phyloP scores from a whole-genome alignment of 306 rosid species.

The Adenanthera pavonina region DNA sequence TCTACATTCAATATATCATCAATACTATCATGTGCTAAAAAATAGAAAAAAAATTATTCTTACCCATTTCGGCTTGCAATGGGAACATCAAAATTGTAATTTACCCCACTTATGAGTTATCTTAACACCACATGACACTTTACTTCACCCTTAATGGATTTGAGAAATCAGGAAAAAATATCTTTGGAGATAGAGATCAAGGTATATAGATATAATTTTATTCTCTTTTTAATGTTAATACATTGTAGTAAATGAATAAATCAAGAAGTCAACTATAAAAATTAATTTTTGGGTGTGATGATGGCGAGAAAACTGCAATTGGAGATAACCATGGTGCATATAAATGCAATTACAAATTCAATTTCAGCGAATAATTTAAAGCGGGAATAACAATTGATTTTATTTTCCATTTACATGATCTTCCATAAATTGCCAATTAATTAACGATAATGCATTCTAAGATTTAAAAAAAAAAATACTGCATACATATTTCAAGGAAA shows the following conservation, averaged over 20 bases:
- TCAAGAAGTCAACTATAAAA: not conserved
- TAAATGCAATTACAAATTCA: not conserved
- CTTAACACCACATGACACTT: not conserved
- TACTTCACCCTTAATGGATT: not conserved
- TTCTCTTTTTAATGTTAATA: no score
- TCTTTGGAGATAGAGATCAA: not conserved
- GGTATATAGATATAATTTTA: no score
- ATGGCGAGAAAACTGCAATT: not conserved
- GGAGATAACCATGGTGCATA: not conserved
- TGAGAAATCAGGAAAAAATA: not conserved
- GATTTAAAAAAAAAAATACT: not conserved
- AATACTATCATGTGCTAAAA: not conserved
- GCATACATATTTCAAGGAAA: not conserved
- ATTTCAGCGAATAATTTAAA: not conserved
- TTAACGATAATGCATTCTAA: not conserved
- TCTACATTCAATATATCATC: not conserved
- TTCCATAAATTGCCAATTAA: not conserved
- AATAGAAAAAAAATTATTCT: not conserved
- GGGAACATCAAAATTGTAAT: not conserved
- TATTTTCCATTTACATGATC: not conserved
- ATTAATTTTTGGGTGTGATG: not conserved
- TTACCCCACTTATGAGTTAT: not conserved
- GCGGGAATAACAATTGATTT: not conserved
- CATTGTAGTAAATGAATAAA: not conserved
- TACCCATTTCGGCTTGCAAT: not conserved